Conservation (phyloP, 495 filamentous ascomycete genomes). For the Zalerion maritima region DNA sequence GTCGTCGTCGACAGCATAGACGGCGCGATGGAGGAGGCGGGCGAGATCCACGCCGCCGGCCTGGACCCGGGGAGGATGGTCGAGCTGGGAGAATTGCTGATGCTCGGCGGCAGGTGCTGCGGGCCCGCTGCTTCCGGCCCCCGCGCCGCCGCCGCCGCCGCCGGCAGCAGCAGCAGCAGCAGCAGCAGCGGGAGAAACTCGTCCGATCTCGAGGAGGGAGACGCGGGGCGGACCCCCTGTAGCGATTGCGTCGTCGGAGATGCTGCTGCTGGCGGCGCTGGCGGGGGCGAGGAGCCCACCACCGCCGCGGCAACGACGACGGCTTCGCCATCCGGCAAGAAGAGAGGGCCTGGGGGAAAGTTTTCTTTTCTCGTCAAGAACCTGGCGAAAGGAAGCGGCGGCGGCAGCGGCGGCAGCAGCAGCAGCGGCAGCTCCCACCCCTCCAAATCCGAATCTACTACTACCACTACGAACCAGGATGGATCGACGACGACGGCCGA, state of each 20-base stretch:
- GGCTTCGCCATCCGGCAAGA: constrained; percentile 15
- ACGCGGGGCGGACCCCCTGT: too few species aligned
- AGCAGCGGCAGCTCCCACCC: constrained; percentile 4
- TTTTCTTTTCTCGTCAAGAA: too few species aligned
- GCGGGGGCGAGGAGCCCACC: constrained; percentile 9
- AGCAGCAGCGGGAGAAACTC: neutral
- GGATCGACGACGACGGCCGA: constrained; percentile 20
- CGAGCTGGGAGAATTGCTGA: constrained; percentile 74
- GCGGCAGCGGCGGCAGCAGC: constrained; percentile 1
- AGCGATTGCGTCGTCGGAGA: too few species aligned
- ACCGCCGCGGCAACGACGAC: neutral
- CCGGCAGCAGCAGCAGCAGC: neutral
- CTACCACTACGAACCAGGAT: constrained; percentile 4
- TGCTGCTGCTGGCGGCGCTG: too few species aligned
- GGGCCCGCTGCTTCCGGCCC: too few species aligned
- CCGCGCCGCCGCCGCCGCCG: neutral
- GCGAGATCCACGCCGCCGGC: constrained; percentile 72
- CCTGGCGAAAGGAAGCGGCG: too few species aligned
- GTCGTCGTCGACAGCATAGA: constrained; percentile 73
- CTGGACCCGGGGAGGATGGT: constrained; percentile 59
- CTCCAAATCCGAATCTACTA: constrained; percentile 2
- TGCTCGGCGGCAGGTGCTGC: constrained; percentile 48
- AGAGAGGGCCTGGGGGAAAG: too few species aligned
- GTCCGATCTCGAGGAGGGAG: too few species aligned
- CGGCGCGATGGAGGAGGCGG: constrained; percentile 69